phyloP scores from a whole-genome alignment of 139 green algal species.

The Chlorella vulgaris region DNA sequence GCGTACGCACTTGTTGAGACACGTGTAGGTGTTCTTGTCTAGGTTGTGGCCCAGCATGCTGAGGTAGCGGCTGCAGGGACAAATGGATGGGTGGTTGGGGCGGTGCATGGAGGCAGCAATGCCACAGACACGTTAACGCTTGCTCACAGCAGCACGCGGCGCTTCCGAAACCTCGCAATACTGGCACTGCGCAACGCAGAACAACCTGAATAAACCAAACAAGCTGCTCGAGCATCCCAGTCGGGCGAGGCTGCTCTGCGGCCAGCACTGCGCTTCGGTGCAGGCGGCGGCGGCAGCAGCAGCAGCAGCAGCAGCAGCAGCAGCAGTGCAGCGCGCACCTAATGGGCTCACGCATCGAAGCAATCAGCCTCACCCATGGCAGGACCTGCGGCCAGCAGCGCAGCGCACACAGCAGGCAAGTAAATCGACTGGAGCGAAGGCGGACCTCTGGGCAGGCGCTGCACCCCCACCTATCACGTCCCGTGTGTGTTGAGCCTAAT shows the following conservation, averaged over 20 bases:
- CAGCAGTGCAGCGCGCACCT: neutral
- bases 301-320: neutral
- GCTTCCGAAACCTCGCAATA: too few relatives aligned
- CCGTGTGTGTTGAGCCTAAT: too few relatives aligned
- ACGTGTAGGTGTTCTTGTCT: conserved; percentile 15
- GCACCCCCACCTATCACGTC: too few relatives aligned
- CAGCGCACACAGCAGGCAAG: neutral
- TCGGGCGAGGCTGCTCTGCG: too few relatives aligned
- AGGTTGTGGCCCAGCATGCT: conserved; percentile 31
- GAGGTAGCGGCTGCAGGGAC: conserved; percentile 21
- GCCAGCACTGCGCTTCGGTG: too few relatives aligned
- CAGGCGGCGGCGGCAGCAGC: neutral
- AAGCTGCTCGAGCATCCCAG: too few relatives aligned
- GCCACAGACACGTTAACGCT: too few relatives aligned
- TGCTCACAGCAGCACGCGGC: too few relatives aligned
- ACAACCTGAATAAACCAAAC: too few relatives aligned
- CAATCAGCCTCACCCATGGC: conserved; percentile 39
- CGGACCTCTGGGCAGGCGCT: too few relatives aligned
- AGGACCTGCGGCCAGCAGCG: conserved; percentile 19
- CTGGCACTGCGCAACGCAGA: too few relatives aligned
- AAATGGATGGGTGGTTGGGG: neutral
- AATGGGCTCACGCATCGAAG: conserved; percentile 34
- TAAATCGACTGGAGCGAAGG: too few relatives aligned
- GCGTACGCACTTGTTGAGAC: conserved; percentile 10
- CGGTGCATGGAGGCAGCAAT: neutral